Base-by-base conservation (phyloP, 768 basidiomycete species). In the Rhizopogon vinicolor region DNA sequence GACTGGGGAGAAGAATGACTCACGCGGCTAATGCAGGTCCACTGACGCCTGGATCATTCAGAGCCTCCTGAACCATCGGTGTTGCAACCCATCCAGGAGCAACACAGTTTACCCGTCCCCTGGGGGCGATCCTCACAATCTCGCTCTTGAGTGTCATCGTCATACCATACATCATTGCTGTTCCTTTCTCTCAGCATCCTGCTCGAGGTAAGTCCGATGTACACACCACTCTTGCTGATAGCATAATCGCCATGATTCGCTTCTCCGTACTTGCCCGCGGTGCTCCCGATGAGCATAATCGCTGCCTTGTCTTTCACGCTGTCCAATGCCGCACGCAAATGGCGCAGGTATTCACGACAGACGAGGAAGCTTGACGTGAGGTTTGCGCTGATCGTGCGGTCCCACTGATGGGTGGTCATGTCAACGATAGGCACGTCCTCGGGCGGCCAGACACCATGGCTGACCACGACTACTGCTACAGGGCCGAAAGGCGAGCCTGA, bases 141-240 rank as follows among this genome's bases (percentile, higher is more conserved):
- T 91, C 88, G 65, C 89, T 91, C 70, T 91, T 90, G 59, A 90
- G 75, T 5, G 82, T 75, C 62, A 84, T 69, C 3, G 80, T 81
- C 39, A 90, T 63, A 1, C 87, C 89, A 58, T 87, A 85, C 87
- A 88, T 88, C 74, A 87, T 76, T 7, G 81, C 86, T 86, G 19
- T 13, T 29, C 40, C 25, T 28, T 0, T 5, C 31, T 9, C 16
- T 12, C 16, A 37, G 3, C 13, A 55, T 5, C 40, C 37, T n/a
- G 19, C 3, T 45, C 3, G 5, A 56, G 2, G 18, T 25, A 40
- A 12, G 45, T 43, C 14, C 13, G 41, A 25, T n/a, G n/a, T 1
- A 62, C 77, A 43, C 61, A 87, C 86, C 85, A 61, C 86, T 87
- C 72, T 87, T 88, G 9, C 81, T 74, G 19, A 77, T 78, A 28